Conservation (phyloP, 257 asterid species). For the Solanum boliviense region DNA sequence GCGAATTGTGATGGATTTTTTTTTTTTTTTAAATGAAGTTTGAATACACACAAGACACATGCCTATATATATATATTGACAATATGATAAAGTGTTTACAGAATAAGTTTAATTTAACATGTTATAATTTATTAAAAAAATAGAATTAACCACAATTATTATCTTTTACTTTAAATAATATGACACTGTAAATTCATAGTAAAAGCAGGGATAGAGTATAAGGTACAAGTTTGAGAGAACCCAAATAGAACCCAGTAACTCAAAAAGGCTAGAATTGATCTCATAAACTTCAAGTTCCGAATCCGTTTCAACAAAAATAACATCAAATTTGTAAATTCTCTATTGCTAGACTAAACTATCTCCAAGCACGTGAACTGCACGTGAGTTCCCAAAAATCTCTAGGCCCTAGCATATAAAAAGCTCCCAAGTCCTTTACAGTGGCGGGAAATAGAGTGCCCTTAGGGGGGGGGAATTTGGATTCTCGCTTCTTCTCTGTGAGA, state of each 20-base stretch:
- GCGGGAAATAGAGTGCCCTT: constrained; percentile 51
- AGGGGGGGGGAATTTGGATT: constrained; percentile 12
- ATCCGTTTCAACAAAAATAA: neutral
- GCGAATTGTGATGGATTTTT: neutral
- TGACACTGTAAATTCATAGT: neutral
- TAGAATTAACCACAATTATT: too few relatives aligned
- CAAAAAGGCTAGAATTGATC: neutral
- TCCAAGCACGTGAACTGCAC: neutral
- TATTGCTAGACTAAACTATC: neutral
- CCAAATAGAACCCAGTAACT: too few relatives aligned
- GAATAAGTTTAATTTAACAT: too few relatives aligned
- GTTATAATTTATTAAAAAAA: too few relatives aligned
- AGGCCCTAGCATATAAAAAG: neutral
- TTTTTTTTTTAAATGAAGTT: too few relatives aligned
- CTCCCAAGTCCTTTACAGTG: constrained; percentile 2
- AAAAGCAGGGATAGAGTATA: too few relatives aligned
- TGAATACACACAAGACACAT: neutral
- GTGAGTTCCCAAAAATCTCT: neutral
- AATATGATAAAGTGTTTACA: too few relatives aligned
- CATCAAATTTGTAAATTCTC: neutral
- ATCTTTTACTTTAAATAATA: too few relatives aligned
- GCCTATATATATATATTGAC: too few relatives aligned
- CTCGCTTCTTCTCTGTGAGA: neutral
- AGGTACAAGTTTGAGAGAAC: neutral
- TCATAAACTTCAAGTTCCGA: neutral